Evolutionary conservation across 768 basidiomycete species (phyloP).

Genomic region (Sarcodon aspratus): DNA sequence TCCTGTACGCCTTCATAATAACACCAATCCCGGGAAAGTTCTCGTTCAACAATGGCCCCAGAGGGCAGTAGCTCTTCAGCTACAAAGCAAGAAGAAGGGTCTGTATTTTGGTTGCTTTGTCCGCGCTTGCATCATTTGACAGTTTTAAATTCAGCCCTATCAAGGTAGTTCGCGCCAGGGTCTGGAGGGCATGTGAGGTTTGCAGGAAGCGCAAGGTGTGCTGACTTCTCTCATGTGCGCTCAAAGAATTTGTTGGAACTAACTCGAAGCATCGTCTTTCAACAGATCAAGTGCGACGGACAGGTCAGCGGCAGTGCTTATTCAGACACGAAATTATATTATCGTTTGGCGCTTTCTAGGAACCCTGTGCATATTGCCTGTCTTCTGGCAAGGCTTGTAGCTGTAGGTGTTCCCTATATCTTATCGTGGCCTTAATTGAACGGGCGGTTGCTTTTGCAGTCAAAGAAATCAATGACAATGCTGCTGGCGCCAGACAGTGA

Average conservation of each 20-base stretch:
- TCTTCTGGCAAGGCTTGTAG: constrained; percentile 11
- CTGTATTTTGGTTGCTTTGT: neutral
- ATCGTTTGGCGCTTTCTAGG: neutral
- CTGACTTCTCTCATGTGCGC: neutral
- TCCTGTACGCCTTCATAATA: no score
- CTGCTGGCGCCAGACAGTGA: constrained; percentile 10
- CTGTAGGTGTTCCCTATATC: constrained; percentile 4
- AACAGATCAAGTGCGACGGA: constrained; percentile 12
- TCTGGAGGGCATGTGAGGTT: constrained; percentile 11
- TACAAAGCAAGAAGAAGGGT: neutral
- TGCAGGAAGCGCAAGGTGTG: constrained; percentile 10
- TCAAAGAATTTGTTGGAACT: no score
- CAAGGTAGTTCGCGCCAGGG: constrained; percentile 5
- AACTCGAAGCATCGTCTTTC: no score
- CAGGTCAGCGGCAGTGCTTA: constrained; percentile 1
- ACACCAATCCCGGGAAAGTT: no score
- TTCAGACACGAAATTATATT: no score
- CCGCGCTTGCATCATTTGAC: neutral
- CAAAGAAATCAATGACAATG: constrained; percentile 12
- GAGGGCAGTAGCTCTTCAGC: neutral
- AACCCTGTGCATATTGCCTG: constrained; percentile 10
- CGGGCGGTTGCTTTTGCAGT: constrained; percentile 2
- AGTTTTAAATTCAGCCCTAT: neutral
- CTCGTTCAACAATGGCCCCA: neutral
- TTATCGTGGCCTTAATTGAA: neutral